Conservation (phyloP, 140 eudicot genomes). For the Anethum foeniculum region DNA sequence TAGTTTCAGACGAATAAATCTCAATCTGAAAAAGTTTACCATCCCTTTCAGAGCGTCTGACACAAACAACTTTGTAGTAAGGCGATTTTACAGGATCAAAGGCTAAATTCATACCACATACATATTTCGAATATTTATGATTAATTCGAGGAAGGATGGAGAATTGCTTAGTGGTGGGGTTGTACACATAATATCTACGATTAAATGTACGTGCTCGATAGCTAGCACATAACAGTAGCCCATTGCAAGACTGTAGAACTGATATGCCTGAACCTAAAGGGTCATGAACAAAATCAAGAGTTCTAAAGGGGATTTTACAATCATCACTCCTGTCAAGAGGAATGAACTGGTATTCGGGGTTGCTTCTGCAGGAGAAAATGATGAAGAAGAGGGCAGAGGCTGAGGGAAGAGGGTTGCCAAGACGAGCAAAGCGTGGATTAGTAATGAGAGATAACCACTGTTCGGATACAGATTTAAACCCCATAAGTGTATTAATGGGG, state of each 20-base stretch:
- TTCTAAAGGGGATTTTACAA: not conserved
- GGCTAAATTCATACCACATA: constrained; percentile 6
- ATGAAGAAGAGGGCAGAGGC: constrained; percentile 7
- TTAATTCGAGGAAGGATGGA: not conserved
- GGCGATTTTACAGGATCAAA: not conserved
- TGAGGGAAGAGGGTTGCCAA: constrained; percentile 11
- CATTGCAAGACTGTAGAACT: constrained; percentile 27
- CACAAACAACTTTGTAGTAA: constrained; percentile 19
- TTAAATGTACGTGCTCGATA: not conserved
- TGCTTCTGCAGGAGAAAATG: not conserved
- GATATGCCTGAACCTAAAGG: not conserved
- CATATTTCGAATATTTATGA: not conserved
- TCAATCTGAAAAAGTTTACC: not conserved
- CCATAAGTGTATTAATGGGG: constrained; percentile 7
- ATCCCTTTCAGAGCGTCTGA: not conserved
- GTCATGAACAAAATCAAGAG: constrained; percentile 3
- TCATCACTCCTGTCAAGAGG: not conserved
- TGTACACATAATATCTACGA: constrained; percentile 9
- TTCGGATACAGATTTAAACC: constrained; percentile 6
- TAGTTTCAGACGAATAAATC: constrained; percentile 16
- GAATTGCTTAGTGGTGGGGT: constrained; percentile 12
- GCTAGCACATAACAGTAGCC: constrained; percentile 17
- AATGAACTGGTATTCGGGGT: constrained; percentile 12
- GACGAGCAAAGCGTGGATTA: constrained; percentile 1
- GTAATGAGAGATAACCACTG: constrained; percentile 17